Evolutionary conservation across 2,329 filamentous ascomycete species (phyloP), one percentile per base, ranked within the genome.

Genomic region (Thermothelomyces thermophilus): DNA sequence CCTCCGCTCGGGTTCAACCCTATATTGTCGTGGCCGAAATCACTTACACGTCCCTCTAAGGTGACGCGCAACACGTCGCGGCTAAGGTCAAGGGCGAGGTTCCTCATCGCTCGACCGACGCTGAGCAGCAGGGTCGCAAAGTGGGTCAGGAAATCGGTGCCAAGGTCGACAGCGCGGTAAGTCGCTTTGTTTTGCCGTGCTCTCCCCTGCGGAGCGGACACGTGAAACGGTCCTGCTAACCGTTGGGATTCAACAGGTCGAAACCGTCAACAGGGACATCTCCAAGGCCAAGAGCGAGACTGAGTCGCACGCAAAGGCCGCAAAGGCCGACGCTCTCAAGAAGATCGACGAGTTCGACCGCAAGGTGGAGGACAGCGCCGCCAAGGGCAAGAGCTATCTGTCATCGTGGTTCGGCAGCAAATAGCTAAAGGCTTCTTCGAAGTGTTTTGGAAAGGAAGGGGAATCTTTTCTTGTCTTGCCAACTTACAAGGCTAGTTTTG

Each of bases 331-430:
- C 53, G 71, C 83, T 28, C 68, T 84, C 61, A 80, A 83, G 65
- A 86, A 89, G 63, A 81, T 93, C 45, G 85, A 96, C 69, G 80
- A 85, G 67, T 84, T 90, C 62, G 90, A 95, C 71, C 80, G 82
- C 62, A 90, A 82, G 58, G 84, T 95, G 46, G 86, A 90, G 73
- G 74, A 87, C 58, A 82, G 83, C 58, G 82, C 89, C 3, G 70
- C 82, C 45, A 86, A 95, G 74, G 86, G 89, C 39, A 95, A 95
- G 82, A 80, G 82, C 62, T 85, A 86, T 56, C 69, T 95, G 61
- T 87, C 85, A 36, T 80, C 86, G 66, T 96, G 90, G 90, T 95
- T 96, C 63, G 84, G 89, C 50, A 77, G 79, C 55, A 79, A 78
- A 64, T 71, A 65, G 59, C 16, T 14, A 35, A n/a, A 11, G 33